A percentile compares a stretch with the other conserved stretches of the same genome.
phyloP scores from a whole-genome alignment of 345 rosid species.

The Cardamine resedifolia region DNA sequence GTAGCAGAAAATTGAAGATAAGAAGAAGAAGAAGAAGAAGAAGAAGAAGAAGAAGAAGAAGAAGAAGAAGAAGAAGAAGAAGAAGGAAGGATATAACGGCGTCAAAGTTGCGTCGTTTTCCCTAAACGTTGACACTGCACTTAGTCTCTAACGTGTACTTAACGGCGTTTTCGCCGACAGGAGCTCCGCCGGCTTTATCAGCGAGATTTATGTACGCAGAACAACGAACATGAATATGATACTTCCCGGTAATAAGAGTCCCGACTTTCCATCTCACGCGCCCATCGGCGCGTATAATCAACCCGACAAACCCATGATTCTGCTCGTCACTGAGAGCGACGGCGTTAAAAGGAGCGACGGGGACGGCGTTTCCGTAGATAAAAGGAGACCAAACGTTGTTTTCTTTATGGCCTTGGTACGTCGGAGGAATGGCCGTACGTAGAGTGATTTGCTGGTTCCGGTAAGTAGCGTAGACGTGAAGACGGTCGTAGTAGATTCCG shows the following conservation, averaged over 20 bases:
- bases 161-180: conserved; percentile 60
- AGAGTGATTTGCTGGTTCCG: conserved; percentile 74
- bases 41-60: too few relatives aligned
- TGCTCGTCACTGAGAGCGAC: conserved; percentile 50
- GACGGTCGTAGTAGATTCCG: conserved; percentile 85
- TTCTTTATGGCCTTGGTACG: conserved; percentile 62
- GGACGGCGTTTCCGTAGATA: conserved; percentile 59
- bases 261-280: conserved; percentile 84
- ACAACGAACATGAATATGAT: conserved; percentile 63
- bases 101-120: neutral
- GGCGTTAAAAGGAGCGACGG: conserved; percentile 71
- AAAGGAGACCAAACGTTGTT: conserved; percentile 76
- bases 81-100: too few relatives aligned
- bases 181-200: conserved; percentile 38
- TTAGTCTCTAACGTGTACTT: conserved; percentile 55
- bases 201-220: conserved; percentile 58
- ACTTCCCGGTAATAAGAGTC: conserved; percentile 50
- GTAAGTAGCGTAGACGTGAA: conserved; percentile 69
- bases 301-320: conserved; percentile 42
- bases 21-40: neutral
- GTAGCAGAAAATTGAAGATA: neutral
- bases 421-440: conserved; percentile 51
- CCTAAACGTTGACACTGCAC: conserved; percentile 67
- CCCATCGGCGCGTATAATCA: conserved; percentile 70
- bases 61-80: too few relatives aligned